Evolutionary conservation across 768 basidiomycete species (phyloP), one percentile per base, ranked within the genome.

Genomic region (Termitomyces sp.): DNA sequence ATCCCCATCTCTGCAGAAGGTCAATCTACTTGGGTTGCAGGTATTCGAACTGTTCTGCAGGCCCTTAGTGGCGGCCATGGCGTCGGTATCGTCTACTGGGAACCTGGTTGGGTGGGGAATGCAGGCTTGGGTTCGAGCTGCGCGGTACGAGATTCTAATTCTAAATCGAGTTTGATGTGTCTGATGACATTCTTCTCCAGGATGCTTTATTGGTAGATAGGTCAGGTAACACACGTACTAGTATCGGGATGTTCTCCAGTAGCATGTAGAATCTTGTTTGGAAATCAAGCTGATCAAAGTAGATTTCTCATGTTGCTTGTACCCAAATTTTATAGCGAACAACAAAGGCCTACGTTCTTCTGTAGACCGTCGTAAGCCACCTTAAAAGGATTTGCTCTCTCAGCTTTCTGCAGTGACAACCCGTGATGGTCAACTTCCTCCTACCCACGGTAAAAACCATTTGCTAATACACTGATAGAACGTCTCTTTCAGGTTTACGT

Each of bases 91-190:
- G 75, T 81, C n/a, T 85, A 86, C 63, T 87, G 84, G 85, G 84
- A 87, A 61, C 84, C 84, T 21, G 83, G 75, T 45, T 87, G 85
- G 84, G 73, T 85, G 47, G 83, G 82, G 3, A 83, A 76, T 58
- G 83, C 81, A 14, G 72, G 67, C 25, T 60, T 78, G 47, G 77
- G 77, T 25, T 78, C 78, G 41, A 66, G 68, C 29, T 78, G 78
- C 46, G 58, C 73, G 41, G 78, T 78, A 68, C 56, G 70, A 62
- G 9, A 27, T 53, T 12, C 43, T 31, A 1, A 40, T 8, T 21
- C 27, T 27, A 11, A 21, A 4, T 3, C n/a, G 19, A 31, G 9
- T 7, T 12, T n/a, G 25, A 23, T 40, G 9, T 45, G 9, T 45
- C 35, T 57, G 25, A 27, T 43, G 17, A 1, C 17, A 21, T 11